phyloP scores from a whole-genome alignment of 176 grass and related monocot genomes.

The Oryza brachyantha region DNA sequence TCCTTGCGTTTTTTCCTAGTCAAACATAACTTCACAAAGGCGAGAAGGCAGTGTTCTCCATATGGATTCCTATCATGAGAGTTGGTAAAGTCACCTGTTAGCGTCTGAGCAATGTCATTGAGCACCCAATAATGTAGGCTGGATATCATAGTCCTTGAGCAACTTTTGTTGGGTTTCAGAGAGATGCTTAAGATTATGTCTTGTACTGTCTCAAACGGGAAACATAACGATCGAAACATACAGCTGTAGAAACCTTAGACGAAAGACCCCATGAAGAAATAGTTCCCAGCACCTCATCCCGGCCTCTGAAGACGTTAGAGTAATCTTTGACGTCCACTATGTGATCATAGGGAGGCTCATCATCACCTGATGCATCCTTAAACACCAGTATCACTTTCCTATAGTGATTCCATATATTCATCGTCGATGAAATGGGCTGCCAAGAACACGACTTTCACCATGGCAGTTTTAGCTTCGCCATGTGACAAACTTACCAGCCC shows the following conservation, averaged over 20 bases:
- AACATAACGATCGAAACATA: neutral
- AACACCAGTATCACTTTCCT: neutral
- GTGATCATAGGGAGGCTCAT: too few relatives aligned
- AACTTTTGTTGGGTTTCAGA: neutral
- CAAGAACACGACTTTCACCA: neutral
- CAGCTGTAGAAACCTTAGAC: neutral
- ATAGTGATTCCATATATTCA: neutral
- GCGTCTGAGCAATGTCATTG: too few relatives aligned
- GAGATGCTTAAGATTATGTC: neutral
- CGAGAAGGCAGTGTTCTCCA: neutral
- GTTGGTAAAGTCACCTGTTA: too few relatives aligned
- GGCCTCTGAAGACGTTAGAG: rapidly evolving
- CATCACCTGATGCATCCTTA: neutral
- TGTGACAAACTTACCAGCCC: too few relatives aligned
- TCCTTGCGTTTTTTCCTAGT: neutral
- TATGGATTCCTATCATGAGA: too few relatives aligned
- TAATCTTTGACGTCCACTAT: too few relatives aligned
- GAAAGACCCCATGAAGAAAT: neutral
- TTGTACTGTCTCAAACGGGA: too few relatives aligned
- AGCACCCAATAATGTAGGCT: too few relatives aligned
- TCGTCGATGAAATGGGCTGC: neutral
- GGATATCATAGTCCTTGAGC: too few relatives aligned
- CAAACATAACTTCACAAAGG: neutral
- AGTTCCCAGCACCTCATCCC: neutral
- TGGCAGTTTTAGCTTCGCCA: too few relatives aligned